Evolutionary conservation across 1,284 basidiomycete genomes (phyloP), one percentile per base, ranked within the genome.

Genomic region (Mycosarcoma mackinlayi): DNA sequence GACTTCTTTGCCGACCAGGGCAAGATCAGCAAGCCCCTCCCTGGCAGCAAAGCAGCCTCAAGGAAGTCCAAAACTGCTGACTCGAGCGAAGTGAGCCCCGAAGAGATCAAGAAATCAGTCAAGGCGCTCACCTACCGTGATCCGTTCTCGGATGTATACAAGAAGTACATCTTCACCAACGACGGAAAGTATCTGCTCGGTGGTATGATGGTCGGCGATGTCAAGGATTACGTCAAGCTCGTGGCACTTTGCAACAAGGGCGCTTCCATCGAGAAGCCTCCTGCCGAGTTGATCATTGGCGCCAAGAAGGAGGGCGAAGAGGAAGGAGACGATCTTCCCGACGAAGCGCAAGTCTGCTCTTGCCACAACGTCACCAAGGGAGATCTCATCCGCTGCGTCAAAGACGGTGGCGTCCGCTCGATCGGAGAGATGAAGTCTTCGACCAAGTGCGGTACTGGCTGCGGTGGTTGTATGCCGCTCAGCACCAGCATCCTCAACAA

Each of bases 161-260:
- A 91, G 82, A 91, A 91, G 85, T 87, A 90, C 76, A 87, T 91
- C 52, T 92, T 92, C 79, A 89, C 87, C n/a, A 86, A 86, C 10
- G 89, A 91, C 77, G 90, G 90, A 18, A 89, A 89, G 79, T 87
- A 90, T 69, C 84, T 92, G 4, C 82, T 92, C 6, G 90, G 90
- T 8, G 90, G 90, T 2, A 91, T 91, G 87, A 91, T 92, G 90
- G 87, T 92, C 14, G 90, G 90, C 2, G 90, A 92, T 75, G 87
- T 88, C 27, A 86, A 85, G 40, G 89, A 91, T 78, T 92, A 88
- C 72, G 86, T 88, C 66, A 91, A 90, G 82, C 85, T 91, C 6
- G 86, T 91, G 11, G 85, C 88, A 5, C 85, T 91, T 28, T 88
- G 90, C 40, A 90, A 89, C 85, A 91, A 91, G 84, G 88, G 89